These are phyloP conservation scores for Diaporthe velutina DNA, from an alignment of 2,329 filamentous ascomycete genomes.

Conservation along the genomic window DNA sequence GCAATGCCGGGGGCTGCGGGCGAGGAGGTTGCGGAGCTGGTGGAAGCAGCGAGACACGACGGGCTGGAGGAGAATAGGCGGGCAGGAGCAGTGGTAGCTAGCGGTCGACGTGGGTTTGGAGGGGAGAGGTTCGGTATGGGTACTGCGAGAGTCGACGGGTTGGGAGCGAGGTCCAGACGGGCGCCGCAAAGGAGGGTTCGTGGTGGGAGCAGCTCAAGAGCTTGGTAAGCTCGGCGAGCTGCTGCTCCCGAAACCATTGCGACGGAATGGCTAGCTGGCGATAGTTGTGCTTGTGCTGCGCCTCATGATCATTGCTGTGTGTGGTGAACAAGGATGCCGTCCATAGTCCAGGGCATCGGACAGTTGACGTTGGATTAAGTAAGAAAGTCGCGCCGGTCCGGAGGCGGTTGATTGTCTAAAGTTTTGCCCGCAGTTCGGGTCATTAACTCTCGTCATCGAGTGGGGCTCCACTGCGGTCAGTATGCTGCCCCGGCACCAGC, in stretches of 20 bases:
- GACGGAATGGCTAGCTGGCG: slow-evolving; percentile 36
- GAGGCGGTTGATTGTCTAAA: slow-evolving; percentile 23
- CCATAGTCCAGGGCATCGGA: slow-evolving; percentile 6
- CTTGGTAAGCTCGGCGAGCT: slow-evolving; percentile 54
- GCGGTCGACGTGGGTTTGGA: not conserved
- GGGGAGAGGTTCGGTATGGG: slow-evolving; percentile 39
- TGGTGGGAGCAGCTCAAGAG: slow-evolving; percentile 58
- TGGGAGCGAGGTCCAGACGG: not conserved
- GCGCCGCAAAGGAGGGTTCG: slow-evolving; percentile 52
- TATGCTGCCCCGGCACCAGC: not conserved
- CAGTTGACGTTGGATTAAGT: slow-evolving; percentile 15
- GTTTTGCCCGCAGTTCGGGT: slow-evolving; percentile 30
- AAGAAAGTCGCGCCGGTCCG: slow-evolving; percentile 10
- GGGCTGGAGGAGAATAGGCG: slow-evolving; percentile 27
- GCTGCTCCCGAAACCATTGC: slow-evolving; percentile 63
- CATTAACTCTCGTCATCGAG: slow-evolving; percentile 31
- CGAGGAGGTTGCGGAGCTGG: not conserved
- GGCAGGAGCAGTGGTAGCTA: not conserved
- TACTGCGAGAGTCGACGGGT: not conserved
- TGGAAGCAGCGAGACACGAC: not conserved
- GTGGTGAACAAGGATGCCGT: not conserved
- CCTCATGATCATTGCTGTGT: slow-evolving; percentile 36
- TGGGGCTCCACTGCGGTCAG: not conserved
- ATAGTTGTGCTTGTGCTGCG: slow-evolving; percentile 11
- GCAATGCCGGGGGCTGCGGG: slow-evolving; percentile 20